Evolutionary conservation across 441 rosid genomes (phyloP).

Genomic region (Kokia cookei): DNA sequence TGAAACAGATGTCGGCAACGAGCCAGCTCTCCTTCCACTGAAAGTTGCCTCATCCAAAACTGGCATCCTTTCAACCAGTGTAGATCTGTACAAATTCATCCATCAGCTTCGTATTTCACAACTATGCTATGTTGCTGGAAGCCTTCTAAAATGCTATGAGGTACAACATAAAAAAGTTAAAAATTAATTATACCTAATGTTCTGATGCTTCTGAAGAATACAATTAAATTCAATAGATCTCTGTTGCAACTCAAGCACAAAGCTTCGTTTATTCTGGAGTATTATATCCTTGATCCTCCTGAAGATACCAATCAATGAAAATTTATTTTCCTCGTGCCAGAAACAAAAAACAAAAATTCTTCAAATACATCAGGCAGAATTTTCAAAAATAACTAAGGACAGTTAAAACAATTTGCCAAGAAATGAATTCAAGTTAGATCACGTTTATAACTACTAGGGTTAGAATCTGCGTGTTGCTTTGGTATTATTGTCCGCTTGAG

Average conservation of each 20-base stretch:
- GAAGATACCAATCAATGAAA: slow-evolving; percentile 11
- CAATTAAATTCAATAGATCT: slow-evolving; percentile 94
- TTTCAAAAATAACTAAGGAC: background rate
- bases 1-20: slow-evolving; percentile 64
- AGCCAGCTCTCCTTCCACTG: slow-evolving; percentile 80
- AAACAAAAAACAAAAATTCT: slow-evolving; percentile 3
- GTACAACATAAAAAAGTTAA: background rate
- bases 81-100: slow-evolving; percentile 53
- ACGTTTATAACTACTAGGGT: no score
- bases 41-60: slow-evolving; percentile 95
- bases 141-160: slow-evolving; percentile 8
- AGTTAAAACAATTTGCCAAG: background rate
- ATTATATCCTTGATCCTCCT: slow-evolving; percentile 80
- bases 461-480: no score
- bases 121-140: slow-evolving; percentile 6
- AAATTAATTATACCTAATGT: slow-evolving; percentile 51
- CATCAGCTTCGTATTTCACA: slow-evolving; percentile 20
- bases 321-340: background rate
- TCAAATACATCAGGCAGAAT: background rate
- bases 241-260: slow-evolving; percentile 99
- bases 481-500: no score
- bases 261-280: slow-evolving; percentile 69
- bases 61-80: slow-evolving; percentile 97
- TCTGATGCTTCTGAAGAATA: slow-evolving; percentile 82
- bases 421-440: background rate